Base-by-base conservation (phyloP, 2,329 filamentous ascomycete genomes). In the Neocatenulostroma microsporum region DNA sequence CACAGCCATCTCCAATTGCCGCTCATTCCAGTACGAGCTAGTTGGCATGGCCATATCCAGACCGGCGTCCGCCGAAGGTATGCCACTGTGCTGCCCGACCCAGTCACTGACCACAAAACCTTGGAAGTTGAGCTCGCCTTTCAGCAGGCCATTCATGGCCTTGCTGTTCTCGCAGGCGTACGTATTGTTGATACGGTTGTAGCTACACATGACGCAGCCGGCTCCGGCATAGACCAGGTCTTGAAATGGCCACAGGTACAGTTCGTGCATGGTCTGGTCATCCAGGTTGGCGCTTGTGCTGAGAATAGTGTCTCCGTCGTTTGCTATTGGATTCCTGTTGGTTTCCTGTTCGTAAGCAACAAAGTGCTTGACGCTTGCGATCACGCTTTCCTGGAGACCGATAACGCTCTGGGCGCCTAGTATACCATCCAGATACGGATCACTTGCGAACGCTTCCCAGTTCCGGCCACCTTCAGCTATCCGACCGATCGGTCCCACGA, bases 121-220 rank as follows among this genome's bases (percentile, higher is more conserved):
- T 47, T 84, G 79, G 47, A 85, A 85, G 0, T 78, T 79, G 32
- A 85, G 67, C 58, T 86, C 82, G 30, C 81, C 79, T 49, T 86
- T 86, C 7, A 85, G 63, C 3, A 86, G 64, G 0, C 75, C 77
- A 45, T 84, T 85, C 36, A 82, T 66, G 11, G 79, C 61, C 52
- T 79, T 79, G 42, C 75, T 77, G 52, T 85, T 85, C 39, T 81
- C 75, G 51, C 82, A 86, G 2, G 77, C 77, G 39, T 82, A 63
- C 9, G 60, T 66, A 31, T 48, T 46, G 44, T 59, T 58, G 35
- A 58, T 44, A 5, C 36, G n/a, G 28, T 40, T 24, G 30, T 56
- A 56, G 36, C 45, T 49, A 40, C 56, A 70, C 72, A 47, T 45
- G 6, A 43, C 56, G 8, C 66, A 62, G 2, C 66, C 68, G 1